These are phyloP conservation scores for Selenicereus undatus DNA, from an alignment of 148 eudicot species.

Conservation along the genomic window DNA sequence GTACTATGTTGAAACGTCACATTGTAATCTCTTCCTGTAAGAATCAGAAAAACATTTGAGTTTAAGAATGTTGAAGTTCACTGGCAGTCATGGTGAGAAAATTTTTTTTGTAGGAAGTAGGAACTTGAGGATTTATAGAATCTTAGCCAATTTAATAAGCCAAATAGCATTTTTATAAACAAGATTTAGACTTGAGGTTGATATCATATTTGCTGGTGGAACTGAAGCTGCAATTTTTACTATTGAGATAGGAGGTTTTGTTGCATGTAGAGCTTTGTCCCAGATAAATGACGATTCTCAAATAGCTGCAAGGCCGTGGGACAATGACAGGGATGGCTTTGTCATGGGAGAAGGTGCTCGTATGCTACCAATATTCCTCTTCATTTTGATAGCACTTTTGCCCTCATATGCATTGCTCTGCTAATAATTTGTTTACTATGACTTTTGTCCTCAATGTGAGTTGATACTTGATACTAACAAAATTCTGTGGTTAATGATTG, in stretches of 20 bases:
- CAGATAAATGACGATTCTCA: constrained; percentile 91
- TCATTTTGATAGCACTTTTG: neutral
- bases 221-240: constrained; percentile 94
- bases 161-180: neutral
- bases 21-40: too few species aligned
- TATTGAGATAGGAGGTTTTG: constrained; percentile 91
- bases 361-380: constrained; percentile 52
- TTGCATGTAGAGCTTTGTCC: constrained; percentile 92
- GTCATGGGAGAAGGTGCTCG: constrained; percentile 99
- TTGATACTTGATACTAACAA: neutral
- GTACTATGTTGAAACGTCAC: neutral
- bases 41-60: neutral
- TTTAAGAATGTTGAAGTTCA: too few species aligned
- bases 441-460: neutral
- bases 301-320: constrained; percentile 98
- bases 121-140: neutral
- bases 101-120: too few species aligned
- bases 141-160: neutral
- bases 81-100: neutral
- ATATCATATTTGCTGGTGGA: constrained; percentile 91
- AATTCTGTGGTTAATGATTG: neutral
- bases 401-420: neutral
- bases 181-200: constrained; percentile 16
- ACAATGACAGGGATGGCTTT: constrained; percentile 89
- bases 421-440: too few species aligned